A percentile compares a stretch with the other conserved stretches of the same genome.
Evolutionary conservation across 2,329 filamentous ascomycete genomes (phyloP).

Genomic region (Hypocrella siamensis): DNA sequence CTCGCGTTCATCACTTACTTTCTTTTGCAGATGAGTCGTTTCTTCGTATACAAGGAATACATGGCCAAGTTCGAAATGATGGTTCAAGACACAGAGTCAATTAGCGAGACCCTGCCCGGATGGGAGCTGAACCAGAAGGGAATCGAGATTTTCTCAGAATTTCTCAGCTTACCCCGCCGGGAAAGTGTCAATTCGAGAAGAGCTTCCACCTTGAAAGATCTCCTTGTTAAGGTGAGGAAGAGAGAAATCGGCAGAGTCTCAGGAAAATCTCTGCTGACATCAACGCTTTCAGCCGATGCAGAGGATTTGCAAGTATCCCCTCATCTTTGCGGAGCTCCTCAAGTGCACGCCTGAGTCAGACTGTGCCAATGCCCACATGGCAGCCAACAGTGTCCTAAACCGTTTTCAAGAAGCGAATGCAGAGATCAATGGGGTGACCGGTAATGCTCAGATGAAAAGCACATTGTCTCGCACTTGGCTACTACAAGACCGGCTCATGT

Average conservation of each 20-base stretch:
- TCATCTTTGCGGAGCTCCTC: constrained; percentile 72
- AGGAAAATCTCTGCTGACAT: neutral
- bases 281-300: constrained; percentile 58
- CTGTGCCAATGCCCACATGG: constrained; percentile 68
- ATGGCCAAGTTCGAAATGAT: constrained; percentile 80
- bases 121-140: constrained; percentile 76
- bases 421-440: constrained; percentile 73
- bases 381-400: constrained; percentile 58
- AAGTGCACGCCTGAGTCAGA: constrained; percentile 73
- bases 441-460: constrained; percentile 53
- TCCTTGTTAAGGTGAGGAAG: constrained; percentile 77
- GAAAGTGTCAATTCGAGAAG: constrained; percentile 50
- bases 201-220: constrained; percentile 66
- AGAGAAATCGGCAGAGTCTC: constrained; percentile 1
- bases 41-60: constrained; percentile 85
- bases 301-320: constrained; percentile 76
- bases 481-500: constrained; percentile 66
- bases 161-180: constrained; percentile 54
- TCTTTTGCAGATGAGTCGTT: constrained; percentile 52
- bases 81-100: constrained; percentile 57
- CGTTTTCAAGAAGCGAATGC: constrained; percentile 59
- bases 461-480: constrained; percentile 71
- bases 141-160: constrained; percentile 66
- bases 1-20: neutral
- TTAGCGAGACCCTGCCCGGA: constrained; percentile 50